Evolutionary conservation across 1,139 yeast genomes (phyloP).

Genomic region (Sugiyamaella xylanicola): DNA sequence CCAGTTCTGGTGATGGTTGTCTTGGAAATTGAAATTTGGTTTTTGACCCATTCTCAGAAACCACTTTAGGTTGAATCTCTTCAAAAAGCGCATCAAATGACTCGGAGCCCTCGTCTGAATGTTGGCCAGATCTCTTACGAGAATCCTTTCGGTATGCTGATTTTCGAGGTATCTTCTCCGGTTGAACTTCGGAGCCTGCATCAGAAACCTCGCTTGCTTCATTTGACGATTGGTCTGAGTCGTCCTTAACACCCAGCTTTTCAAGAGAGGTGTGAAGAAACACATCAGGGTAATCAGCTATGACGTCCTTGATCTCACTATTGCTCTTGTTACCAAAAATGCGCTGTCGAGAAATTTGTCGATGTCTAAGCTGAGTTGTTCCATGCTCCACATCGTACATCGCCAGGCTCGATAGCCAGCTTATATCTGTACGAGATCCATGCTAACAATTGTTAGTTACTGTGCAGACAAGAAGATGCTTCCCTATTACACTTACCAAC

Average conservation of each 20-base stretch:
- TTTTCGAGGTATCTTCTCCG: too few relatives aligned
- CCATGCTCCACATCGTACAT: background rate
- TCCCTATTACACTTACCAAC: constrained; percentile 1
- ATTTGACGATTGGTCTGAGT: background rate
- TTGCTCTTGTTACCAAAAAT: background rate
- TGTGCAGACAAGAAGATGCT: background rate
- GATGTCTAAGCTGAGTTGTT: background rate
- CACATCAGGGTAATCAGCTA: background rate
- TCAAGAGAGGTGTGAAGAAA: background rate
- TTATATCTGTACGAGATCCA: background rate
- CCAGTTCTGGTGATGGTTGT: constrained; percentile 3
- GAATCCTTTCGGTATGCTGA: too few relatives aligned
- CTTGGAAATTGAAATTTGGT: background rate
- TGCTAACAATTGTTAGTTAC: constrained; percentile 6
- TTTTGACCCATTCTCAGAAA: background rate
- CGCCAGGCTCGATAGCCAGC: constrained; percentile 6
- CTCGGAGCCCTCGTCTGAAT: background rate
- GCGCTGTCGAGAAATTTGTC: constrained; percentile 4
- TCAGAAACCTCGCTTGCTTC: background rate
- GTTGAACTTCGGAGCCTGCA: too few relatives aligned
- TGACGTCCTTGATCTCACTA: background rate
- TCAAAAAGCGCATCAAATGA: constrained; percentile 12
- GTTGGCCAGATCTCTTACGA: background rate
- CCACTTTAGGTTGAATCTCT: constrained; percentile 6
- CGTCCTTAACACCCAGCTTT: background rate